Base-by-base conservation (phyloP, 352 stramenopile genomes). In the Pythium dissotocum region DNA sequence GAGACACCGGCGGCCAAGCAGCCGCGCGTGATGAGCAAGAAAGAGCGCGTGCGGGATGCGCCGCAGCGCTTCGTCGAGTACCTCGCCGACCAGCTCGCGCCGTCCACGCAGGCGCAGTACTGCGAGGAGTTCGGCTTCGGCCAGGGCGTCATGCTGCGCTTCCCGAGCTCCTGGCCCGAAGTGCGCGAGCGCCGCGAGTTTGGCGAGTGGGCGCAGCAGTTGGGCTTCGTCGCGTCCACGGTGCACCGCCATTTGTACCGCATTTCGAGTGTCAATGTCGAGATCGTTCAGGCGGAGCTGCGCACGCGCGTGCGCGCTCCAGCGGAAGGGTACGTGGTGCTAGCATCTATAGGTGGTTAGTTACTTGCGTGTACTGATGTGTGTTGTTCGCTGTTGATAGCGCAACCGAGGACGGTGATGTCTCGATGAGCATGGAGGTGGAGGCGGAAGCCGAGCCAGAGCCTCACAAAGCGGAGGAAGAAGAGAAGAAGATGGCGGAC, bases 61-160 rank as follows among this genome's bases (percentile, higher is more conserved):
- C 73, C 85, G 26, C 66, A 69, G 55, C 70, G 78, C 24, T 83
- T 89, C 44, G 75, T 86, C 30, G 71, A 80, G 62, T 91, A 90
- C 63, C 67, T 94, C 32, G 54, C 68, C 1, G 68, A 83, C 24
- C 77, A 91, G 46, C 65, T 94, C 58, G 76, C 77, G 13, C 72
- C 69, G 21, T 53, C 67, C 13, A 73, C 82, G 13, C 86, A 94
- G 58, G 56, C 70, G 42, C 80, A 78, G 52, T 64, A 81, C 42
- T 77, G 79, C 21, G 66, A 61, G 1, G 80, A 88, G 60, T 81
- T 86, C 63, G 83, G 81, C 8, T 73, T 75, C 30, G 82, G 78
- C 8, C 84, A 88, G 60, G 86, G 83, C 10, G 79, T 72, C 63
- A 78, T 94, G 49, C 69, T 93, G 33, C 73, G 81, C 60, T 58